These are phyloP conservation scores for Camelina sativa DNA, from an alignment of 345 rosid genomes.

Conservation along the genomic window DNA sequence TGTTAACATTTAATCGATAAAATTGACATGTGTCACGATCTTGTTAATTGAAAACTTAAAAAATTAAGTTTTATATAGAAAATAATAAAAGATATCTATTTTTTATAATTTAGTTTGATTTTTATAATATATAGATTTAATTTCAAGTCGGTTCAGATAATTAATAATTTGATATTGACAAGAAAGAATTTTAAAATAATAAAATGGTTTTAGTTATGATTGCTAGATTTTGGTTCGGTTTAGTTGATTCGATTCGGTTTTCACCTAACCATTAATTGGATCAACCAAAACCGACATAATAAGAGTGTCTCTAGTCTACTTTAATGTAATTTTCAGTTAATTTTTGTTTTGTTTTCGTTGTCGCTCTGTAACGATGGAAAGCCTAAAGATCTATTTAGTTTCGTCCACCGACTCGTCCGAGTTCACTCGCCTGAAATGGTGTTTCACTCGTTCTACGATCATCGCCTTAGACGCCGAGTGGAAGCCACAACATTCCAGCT, in stretches of 20 bases:
- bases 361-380: conserved; percentile 36
- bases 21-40: too few relatives aligned
- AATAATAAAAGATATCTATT: too few relatives aligned
- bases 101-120: too few relatives aligned
- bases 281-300: conserved; percentile 3
- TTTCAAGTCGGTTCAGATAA: neutral
- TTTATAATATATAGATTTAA: too few relatives aligned
- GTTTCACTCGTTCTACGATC: conserved; percentile 63
- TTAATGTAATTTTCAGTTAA: neutral
- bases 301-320: neutral
- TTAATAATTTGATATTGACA: too few relatives aligned
- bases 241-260: neutral
- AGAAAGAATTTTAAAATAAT: too few relatives aligned
- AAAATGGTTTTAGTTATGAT: too few relatives aligned
- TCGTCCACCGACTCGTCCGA: conserved; percentile 66
- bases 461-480: conserved; percentile 90
- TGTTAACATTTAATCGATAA: too few relatives aligned
- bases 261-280: neutral
- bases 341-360: too few relatives aligned
- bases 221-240: neutral
- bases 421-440: conserved; percentile 62
- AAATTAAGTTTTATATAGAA: too few relatives aligned
- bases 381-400: conserved; percentile 54
- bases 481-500: conserved; percentile 61
- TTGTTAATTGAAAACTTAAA: too few relatives aligned